Evolutionary conservation across 257 asterid genomes (phyloP), one percentile per base, ranked within the genome.

Genomic region (Solanum paucissectum): DNA sequence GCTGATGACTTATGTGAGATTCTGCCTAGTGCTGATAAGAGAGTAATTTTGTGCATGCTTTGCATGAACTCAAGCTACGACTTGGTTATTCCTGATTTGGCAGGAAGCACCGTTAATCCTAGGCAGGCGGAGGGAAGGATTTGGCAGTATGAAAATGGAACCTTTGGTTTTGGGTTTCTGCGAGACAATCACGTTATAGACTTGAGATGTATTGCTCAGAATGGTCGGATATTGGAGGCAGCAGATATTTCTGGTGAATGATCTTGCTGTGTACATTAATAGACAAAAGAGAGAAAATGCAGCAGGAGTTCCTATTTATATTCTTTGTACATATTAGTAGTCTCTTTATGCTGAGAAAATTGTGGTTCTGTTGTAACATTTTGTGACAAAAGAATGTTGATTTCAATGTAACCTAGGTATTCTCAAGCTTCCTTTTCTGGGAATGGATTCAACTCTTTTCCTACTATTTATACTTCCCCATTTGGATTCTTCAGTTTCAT

Each of bases 141-240:
- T 69, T 97, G 98, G 98, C 94, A 88, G 89, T 95, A 95, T 73
- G 87, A 75, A 85, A 91, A 95, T 81, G 98, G 98, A 79, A 93
- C 95, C 9, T 92, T 93, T 69, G 99, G 99, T 52, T 96, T 94
- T 84, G 99, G 98, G 46, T 94, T 95, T 90, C 93, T 94, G 86
- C 92, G 95, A 64, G 93, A 95, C 83, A 81, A 91, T 86, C 89
- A 89, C 76, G 87, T 93, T 75, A 77, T 93, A 66, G 98, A 96
- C 93, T 79, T 96, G 89, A 94, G 92, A 93, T 96, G 89, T 87
- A 91, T 96, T 44, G 93, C 93, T 25, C 86, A 46, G 86, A 88
- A 93, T 84, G 97, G 95, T 34, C 89, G 44, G 79, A 88, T 95
- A 84, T 88, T 94, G 52, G 97, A 94, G 88, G 52, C 93, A 3